These are phyloP conservation scores for Syzygium aromaticum DNA, from an alignment of 345 rosid species.

Conservation along the genomic window DNA sequence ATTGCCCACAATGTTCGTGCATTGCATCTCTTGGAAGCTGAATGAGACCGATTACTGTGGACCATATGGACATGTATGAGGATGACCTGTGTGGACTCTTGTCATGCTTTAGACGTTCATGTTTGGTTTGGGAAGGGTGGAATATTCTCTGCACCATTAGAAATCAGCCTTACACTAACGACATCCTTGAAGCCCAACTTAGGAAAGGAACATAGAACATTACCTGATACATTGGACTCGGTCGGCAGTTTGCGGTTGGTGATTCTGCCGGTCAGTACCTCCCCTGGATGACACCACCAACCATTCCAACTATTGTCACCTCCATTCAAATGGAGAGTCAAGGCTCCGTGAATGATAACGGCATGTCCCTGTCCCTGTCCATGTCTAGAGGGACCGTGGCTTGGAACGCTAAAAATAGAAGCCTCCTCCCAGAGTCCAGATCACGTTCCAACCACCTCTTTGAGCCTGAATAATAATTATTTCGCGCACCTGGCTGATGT, in stretches of 20 bases:
- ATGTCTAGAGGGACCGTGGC: background rate
- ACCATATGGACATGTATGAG: background rate
- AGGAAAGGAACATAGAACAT: background rate
- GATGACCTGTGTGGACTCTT: background rate
- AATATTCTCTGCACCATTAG: background rate
- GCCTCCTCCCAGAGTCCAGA: background rate
- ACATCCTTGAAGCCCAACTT: background rate
- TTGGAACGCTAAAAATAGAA: background rate
- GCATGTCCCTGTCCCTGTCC: background rate
- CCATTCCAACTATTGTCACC: background rate
- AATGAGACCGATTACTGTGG: background rate
- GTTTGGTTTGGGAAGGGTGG: background rate
- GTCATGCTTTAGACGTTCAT: background rate
- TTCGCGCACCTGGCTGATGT: background rate
- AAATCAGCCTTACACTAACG: background rate
- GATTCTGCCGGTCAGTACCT: background rate
- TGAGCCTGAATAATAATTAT: background rate
- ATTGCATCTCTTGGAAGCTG: background rate
- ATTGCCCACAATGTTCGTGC: background rate
- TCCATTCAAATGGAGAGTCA: background rate
- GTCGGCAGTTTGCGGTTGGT: background rate
- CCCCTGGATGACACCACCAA: background rate
- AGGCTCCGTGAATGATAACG: background rate
- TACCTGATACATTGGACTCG: background rate
- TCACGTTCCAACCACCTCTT: background rate